Evolutionary conservation across 2,329 filamentous ascomycete species (phyloP).

Genomic region (Nectriaceae sp.): DNA sequence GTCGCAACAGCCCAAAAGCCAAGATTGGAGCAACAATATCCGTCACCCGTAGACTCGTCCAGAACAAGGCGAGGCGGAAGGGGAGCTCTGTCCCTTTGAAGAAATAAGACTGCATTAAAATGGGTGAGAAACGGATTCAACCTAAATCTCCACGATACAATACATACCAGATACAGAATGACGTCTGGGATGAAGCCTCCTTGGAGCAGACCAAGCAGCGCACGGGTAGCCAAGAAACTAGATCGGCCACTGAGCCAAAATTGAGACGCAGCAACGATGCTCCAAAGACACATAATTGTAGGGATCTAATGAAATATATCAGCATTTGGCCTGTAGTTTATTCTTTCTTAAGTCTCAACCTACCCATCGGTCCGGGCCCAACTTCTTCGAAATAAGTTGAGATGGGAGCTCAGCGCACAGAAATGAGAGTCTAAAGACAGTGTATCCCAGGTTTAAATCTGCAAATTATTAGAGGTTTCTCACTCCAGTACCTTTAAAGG

Average conservation of each 20-base stretch:
- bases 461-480: not conserved
- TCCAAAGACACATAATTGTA: slow-evolving; percentile 57
- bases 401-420: slow-evolving; percentile 59
- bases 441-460: slow-evolving; percentile 38
- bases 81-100: slow-evolving; percentile 71
- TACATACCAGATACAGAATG: slow-evolving; percentile 66
- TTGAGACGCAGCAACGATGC: slow-evolving; percentile 52
- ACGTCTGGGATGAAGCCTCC: slow-evolving; percentile 61
- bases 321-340: no score
- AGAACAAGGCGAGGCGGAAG: slow-evolving; percentile 68
- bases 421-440: slow-evolving; percentile 35
- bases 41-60: slow-evolving; percentile 52
- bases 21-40: slow-evolving; percentile 49
- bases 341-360: no score
- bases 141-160: no score
- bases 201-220: slow-evolving; percentile 55
- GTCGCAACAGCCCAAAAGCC: slow-evolving; percentile 48
- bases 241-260: slow-evolving; percentile 50
- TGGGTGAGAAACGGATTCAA: no score
- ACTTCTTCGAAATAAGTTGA: slow-evolving; percentile 57
- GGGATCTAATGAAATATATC: slow-evolving; percentile 48
- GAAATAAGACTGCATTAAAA: no score
- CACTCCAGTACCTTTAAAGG: no score
- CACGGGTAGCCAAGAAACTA: slow-evolving; percentile 52
- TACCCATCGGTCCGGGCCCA: slow-evolving; percentile 58